phyloP scores from a whole-genome alignment of 768 basidiomycete genomes.

The Chiua virens region DNA sequence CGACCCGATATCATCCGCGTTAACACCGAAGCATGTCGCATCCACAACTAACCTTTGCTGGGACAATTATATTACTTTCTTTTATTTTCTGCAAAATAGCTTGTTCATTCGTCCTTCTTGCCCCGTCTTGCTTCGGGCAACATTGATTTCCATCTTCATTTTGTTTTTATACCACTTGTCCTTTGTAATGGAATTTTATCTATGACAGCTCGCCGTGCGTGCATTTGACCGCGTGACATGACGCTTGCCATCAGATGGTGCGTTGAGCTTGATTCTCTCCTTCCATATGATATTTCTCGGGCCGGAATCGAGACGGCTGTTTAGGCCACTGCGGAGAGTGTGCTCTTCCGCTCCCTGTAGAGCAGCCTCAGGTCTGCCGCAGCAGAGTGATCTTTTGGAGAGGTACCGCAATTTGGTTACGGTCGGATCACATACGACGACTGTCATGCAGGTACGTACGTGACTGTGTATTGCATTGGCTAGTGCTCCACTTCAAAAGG shows the following conservation, averaged over 20 bases:
- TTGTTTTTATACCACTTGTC: neutral
- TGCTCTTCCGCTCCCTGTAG: too few relatives aligned
- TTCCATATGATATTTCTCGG: too few relatives aligned
- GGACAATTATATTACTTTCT: neutral
- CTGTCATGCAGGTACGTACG: slow-evolving; percentile 45
- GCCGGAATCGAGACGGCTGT: too few relatives aligned
- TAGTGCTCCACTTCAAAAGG: neutral
- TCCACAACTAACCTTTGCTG: neutral
- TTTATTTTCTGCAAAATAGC: neutral
- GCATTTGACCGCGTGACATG: too few relatives aligned
- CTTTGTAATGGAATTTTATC: too few relatives aligned
- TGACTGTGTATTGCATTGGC: too few relatives aligned
- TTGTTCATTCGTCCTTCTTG: neutral
- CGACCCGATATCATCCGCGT: slow-evolving; percentile 9
- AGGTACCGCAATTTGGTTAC: slow-evolving; percentile 43
- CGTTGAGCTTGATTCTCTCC: too few relatives aligned
- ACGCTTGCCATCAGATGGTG: too few relatives aligned
- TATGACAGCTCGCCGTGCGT: too few relatives aligned
- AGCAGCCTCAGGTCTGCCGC: too few relatives aligned
- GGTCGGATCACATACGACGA: slow-evolving; percentile 50
- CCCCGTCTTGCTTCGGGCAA: neutral
- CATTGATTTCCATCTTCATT: neutral
- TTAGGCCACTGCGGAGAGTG: too few relatives aligned
- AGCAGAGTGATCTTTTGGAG: too few relatives aligned
- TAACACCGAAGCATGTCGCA: slow-evolving; percentile 10